These are phyloP conservation scores for Meripilus lineatus DNA, from an alignment of 1,284 basidiomycete species.

Conservation along the genomic window DNA sequence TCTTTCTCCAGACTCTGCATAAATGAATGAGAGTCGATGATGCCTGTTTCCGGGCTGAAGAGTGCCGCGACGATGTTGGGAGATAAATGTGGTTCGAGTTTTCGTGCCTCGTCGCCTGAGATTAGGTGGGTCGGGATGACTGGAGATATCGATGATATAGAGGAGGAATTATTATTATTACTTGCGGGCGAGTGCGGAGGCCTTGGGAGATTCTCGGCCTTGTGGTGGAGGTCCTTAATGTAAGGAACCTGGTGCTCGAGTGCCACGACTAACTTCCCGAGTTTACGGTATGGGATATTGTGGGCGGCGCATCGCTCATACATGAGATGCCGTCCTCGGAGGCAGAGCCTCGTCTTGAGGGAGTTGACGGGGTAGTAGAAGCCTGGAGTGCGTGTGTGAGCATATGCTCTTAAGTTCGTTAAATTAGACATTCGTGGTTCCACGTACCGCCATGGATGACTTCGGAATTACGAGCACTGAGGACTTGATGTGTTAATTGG, in stretches of 20 bases:
- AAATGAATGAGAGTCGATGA: constrained; percentile 82
- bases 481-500: constrained; percentile 1
- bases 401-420: background rate
- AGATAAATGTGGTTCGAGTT: constrained; percentile 82
- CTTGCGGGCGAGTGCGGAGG: constrained; percentile 34
- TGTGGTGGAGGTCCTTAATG: constrained; percentile 63
- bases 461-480: constrained; percentile 90
- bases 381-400: constrained; percentile 36
- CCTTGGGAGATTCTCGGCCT: constrained; percentile 52
- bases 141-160: background rate
- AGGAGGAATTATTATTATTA: constrained; percentile 16
- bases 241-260: constrained; percentile 61
- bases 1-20: constrained; percentile 81
- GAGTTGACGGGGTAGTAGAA: constrained; percentile 83
- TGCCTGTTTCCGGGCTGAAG: constrained; percentile 86
- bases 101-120: constrained; percentile 63
- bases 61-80: constrained; percentile 68
- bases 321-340: constrained; percentile 82
- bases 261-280: constrained; percentile 88
- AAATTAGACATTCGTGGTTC: too few species aligned
- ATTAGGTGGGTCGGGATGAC: constrained; percentile 70
- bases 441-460: constrained; percentile 84
- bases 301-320: constrained; percentile 74
- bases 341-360: constrained; percentile 83
- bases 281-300: constrained; percentile 67